These are phyloP conservation scores for Litsea cubeba DNA, from an alignment of 164 flowering plant genomes.

Conservation along the genomic window DNA sequence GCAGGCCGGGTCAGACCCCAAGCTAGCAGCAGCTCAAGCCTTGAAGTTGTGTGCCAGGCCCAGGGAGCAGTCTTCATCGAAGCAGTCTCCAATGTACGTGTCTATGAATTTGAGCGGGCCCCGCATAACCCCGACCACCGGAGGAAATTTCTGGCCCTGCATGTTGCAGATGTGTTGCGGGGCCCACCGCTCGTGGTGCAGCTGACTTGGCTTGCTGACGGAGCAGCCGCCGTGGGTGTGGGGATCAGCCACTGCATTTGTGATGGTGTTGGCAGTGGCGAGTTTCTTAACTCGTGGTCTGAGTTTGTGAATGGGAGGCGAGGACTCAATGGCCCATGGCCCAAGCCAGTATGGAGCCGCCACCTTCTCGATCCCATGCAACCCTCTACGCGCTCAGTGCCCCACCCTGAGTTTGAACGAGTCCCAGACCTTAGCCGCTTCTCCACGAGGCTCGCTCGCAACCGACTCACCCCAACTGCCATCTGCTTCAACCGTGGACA, in stretches of 20 bases:
- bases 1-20: conserved; percentile 54
- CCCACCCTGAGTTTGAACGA: conserved; percentile 50
- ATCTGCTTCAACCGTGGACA: conserved; percentile 20
- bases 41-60: conserved; percentile 50
- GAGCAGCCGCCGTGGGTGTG: conserved; percentile 41
- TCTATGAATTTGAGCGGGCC: conserved; percentile 35
- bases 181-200: conserved; percentile 63
- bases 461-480: conserved; percentile 46
- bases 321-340: conserved; percentile 15
- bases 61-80: conserved; percentile 63
- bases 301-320: conserved; percentile 30
- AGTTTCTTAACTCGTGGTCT: conserved; percentile 56
- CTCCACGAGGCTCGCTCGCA: conserved; percentile 27
- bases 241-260: conserved; percentile 53
- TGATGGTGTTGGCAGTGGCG: conserved; percentile 65
- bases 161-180: conserved; percentile 41
- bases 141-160: conserved; percentile 45
- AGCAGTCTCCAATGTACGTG: conserved; percentile 27
- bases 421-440: conserved; percentile 51
- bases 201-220: conserved; percentile 66
- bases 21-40: conserved; percentile 27
- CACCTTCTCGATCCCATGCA: conserved; percentile 38
- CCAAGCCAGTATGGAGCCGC: conserved; percentile 50
- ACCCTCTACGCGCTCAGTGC: background rate
- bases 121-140: conserved; percentile 37